These are phyloP conservation scores for Casaregolazyma suthepensis DNA, from an alignment of 1,139 yeast species.

Conservation along the genomic window DNA sequence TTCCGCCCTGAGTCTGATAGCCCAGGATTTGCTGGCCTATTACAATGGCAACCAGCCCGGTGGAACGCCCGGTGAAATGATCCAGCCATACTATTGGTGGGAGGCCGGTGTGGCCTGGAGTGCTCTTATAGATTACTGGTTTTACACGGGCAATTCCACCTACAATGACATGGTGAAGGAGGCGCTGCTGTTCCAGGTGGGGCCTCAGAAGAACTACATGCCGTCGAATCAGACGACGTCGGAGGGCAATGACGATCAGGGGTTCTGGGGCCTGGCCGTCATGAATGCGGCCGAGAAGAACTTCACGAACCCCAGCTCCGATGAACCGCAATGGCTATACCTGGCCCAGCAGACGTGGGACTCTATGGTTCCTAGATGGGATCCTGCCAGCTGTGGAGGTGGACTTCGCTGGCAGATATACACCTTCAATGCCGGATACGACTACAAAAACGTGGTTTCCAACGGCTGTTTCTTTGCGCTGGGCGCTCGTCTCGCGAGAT, in stretches of 20 bases:
- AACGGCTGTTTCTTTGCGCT: constrained; percentile 87
- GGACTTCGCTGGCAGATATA: constrained; percentile 97
- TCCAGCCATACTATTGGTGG: constrained; percentile 95
- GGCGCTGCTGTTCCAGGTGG: constrained; percentile 70
- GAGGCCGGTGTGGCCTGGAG: constrained; percentile 98
- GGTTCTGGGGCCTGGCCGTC: constrained; percentile 91
- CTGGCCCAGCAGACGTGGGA: constrained; percentile 79
- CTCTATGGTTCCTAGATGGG: constrained; percentile 90
- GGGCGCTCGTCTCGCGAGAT: constrained; percentile 82
- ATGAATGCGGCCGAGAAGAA: constrained; percentile 89
- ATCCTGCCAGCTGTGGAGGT: constrained; percentile 63
- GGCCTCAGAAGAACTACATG: constrained; percentile 68
- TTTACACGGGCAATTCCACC: constrained; percentile 64
- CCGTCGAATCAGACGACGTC: constrained; percentile 91
- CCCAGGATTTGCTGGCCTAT: constrained; percentile 76
- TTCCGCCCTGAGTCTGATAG: constrained; percentile 52
- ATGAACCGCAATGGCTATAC: constrained; percentile 60
- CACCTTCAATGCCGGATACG: constrained; percentile 90
- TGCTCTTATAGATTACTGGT: constrained; percentile 70
- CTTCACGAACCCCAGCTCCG: constrained; percentile 62
- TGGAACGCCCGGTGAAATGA: constrained; percentile 77
- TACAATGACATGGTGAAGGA: constrained; percentile 52
- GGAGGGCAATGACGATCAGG: constrained; percentile 97
- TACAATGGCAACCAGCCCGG: constrained; percentile 68
- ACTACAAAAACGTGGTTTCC: constrained; percentile 83